Evolutionary conservation across 352 stramenopile species (phyloP), one percentile per base, ranked within the genome.

Genomic region (Pythium pyrilobum): DNA sequence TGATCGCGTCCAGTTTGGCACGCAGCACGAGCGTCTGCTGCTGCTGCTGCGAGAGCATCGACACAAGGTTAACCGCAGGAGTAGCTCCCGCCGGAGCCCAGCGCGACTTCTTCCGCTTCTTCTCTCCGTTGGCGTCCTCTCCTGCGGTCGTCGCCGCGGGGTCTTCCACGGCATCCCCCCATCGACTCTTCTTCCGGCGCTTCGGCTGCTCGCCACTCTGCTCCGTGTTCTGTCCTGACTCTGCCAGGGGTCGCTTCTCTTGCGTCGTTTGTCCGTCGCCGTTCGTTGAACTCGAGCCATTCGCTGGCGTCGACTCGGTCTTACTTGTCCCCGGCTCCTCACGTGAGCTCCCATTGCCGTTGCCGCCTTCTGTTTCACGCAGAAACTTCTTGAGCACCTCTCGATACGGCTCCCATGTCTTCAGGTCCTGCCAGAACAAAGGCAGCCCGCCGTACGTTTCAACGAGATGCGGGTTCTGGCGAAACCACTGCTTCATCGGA

Each of bases 361-460:
- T 57, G 16, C 46, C 34, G 40, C 57, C 63, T 56, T 91, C 75
- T 24, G 71, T 93, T 45, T 85, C 81, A 45, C 76, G 81, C 49
- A 98, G 74, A 64, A 92, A 98, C 52, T 81, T 66, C 60, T 96
- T 94, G 10, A 96, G 71, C 32, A 97, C 83, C 47, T 97, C 85
- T 25, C 92, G 95, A 68, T 97, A 98, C 52, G 87, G 89, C 33
- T 67, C 61, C 95, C 95, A 98, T 39, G 79, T 91, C 60, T 97
- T 85, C 23, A 98, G 74, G 66, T 98, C 94, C 68, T 97, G 92
- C 93, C 93, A 98, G 58, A 98, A 96, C 16, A 89, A 59, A 32
- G 93, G 95, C 72, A 96, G 98, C 15, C 66, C 64, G n/a, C 93
- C 95, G 60, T 98, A 89, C 39, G 85, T 91, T 5, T 74, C 56